Evolutionary conservation across 768 basidiomycete genomes (phyloP).

Genomic region (Leccinum ochraceum): DNA sequence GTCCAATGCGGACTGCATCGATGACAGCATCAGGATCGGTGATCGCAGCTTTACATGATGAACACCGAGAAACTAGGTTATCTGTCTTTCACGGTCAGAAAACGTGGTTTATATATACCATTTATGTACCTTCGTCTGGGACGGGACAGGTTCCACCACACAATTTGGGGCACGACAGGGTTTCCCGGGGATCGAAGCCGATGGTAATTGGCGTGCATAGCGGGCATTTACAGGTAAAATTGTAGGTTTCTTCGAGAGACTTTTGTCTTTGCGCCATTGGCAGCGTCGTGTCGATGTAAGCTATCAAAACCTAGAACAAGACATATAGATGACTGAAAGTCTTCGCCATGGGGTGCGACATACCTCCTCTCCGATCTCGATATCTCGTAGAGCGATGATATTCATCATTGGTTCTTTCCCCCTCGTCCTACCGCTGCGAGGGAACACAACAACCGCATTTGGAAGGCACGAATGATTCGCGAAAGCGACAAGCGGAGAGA

Average conservation of each 20-base stretch:
- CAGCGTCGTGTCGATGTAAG: conserved; percentile 85
- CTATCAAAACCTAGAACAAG: conserved; percentile 62
- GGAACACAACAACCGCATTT: conserved; percentile 92
- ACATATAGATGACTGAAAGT: background rate
- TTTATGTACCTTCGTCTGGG: conserved; percentile 56
- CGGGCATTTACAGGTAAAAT: conserved; percentile 70
- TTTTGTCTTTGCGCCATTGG: conserved; percentile 55
- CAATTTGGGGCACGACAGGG: conserved; percentile 64
- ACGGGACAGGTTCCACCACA: conserved; percentile 67
- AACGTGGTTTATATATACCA: background rate
- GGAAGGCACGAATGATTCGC: conserved; percentile 89
- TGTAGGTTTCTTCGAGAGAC: conserved; percentile 70
- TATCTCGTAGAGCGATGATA: conserved; percentile 67
- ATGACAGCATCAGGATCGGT: conserved; percentile 52
- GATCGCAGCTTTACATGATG: conserved; percentile 52
- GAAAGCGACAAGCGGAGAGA: conserved; percentile 78
- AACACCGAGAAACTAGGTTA: conserved; percentile 48
- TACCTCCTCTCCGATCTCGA: conserved; percentile 72
- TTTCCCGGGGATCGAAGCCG: conserved; percentile 62
- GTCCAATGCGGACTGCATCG: conserved; percentile 67
- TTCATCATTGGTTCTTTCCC: conserved; percentile 64
- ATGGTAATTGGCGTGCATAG: conserved; percentile 44
- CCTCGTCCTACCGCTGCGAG: conserved; percentile 44
- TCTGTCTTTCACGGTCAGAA: conserved; percentile 39
- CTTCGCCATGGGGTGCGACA: background rate